Base-by-base conservation (phyloP, 441 rosid species). In the Geranium incanum region DNA sequence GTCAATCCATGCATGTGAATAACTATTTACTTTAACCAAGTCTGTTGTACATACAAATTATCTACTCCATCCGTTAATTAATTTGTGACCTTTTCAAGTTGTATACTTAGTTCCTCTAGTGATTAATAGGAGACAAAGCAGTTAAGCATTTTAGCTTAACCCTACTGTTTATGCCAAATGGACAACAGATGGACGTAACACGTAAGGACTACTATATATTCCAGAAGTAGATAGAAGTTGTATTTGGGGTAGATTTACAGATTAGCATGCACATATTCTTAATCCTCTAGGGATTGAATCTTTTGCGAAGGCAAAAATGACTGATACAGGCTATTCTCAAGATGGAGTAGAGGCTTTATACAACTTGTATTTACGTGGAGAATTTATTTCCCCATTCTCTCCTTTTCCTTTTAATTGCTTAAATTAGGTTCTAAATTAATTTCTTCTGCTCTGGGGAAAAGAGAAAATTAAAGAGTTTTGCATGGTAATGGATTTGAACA, bases 1-100 rank as follows among this genome's bases (percentile, higher is more conserved):
- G 11, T 6, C 48, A 41, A 6, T 41, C 48, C 48, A 6, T 41
- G 11, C 48, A 41, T 7, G 11, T 1, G 1, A 41, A 28, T 2
- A 28, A 28, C 33, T 28, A 28, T 28, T 28, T 28, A 28, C 33
- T 1, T 28, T 28, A 28, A 28, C 33, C 33, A 28, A 28, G 33
- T 28, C 33, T 2, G 33, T 28, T 28, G 33, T 28, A 28, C 33
- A 28, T 28, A 28, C 33, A 28, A 28, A 28, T 28, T 28, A 28
- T 0, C 3, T 28, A 28, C 33, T 28, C 33, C 33, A 28, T 28
- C 33, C 23, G 28, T 12, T 45, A 45, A 45, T 45, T 45, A 13
- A 45, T 74, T 73, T 69, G 3, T 36, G 72, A 21, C n/a, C 41
- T 28, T 68, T 68, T 63, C 48, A 70, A 18, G 62, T 68, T 55